Evolutionary conservation across 75 land plant species (phyloP).

Genomic region (Cunninghamia lanceolata): DNA sequence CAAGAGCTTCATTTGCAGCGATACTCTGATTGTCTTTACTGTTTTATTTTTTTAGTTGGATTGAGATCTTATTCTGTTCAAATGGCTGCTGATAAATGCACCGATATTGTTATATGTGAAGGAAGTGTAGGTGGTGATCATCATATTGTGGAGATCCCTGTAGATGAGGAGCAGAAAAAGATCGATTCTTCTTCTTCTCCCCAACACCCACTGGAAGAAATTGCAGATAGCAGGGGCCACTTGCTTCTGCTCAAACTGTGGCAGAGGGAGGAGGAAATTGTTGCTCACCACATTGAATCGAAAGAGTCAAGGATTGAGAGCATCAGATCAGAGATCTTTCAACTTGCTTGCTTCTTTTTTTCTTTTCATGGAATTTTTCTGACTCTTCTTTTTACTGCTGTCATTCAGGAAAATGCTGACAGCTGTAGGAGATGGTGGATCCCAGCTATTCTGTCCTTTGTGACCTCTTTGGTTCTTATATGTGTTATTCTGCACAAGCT

Average conservation of each 20-base stretch:
- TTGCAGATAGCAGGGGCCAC: constrained; percentile 65
- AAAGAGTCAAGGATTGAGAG: constrained; percentile 38
- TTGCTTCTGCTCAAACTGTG: constrained; percentile 59
- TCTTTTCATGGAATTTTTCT: constrained; percentile 47
- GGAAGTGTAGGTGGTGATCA: not conserved
- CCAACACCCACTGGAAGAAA: constrained; percentile 57
- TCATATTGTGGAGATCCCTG: constrained; percentile 49
- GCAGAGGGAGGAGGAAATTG: constrained; percentile 54
- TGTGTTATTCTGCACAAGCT: constrained; percentile 37
- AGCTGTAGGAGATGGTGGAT: constrained; percentile 54
- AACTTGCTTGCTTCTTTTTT: constrained; percentile 46
- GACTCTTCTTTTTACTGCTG: constrained; percentile 40
- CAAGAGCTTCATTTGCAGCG: not conserved
- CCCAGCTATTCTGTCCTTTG: constrained; percentile 22
- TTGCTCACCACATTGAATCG: constrained; percentile 20
- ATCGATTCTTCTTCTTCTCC: constrained; percentile 20
- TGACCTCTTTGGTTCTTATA: constrained; percentile 32
- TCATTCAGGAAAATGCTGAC: constrained; percentile 8
- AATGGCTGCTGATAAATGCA: constrained; percentile 1
- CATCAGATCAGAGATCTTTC: constrained; percentile 42
- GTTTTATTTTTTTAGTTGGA: not conserved
- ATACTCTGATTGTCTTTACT: not conserved
- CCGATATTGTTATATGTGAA: not conserved
- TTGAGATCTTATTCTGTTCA: not conserved
- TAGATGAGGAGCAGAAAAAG: constrained; percentile 26